A percentile compares a stretch with the other conserved stretches of the same genome.
Conservation (phyloP, 441 rosid genomes). For the Aquilaria agallochum region DNA sequence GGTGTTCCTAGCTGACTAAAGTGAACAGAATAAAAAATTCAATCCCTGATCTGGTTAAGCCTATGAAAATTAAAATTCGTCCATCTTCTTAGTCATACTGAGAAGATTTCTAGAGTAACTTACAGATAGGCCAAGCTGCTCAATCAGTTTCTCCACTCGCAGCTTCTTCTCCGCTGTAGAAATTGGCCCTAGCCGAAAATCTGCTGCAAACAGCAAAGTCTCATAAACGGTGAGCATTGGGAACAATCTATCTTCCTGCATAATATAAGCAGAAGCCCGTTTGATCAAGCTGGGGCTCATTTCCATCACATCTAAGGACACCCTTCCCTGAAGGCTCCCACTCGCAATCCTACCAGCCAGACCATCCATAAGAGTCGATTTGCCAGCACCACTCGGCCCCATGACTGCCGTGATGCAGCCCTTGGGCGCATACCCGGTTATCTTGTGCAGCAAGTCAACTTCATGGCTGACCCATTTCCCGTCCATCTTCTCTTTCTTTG, state of each 20-base stretch:
- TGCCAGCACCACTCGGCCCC: slow-evolving; percentile 78
- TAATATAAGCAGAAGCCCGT: slow-evolving; percentile 60
- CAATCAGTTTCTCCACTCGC: slow-evolving; percentile 50
- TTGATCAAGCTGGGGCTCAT: slow-evolving; percentile 49
- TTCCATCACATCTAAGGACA: slow-evolving; percentile 44
- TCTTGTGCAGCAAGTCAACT: slow-evolving; percentile 45
- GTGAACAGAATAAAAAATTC: neutral
- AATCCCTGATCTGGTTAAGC: neutral
- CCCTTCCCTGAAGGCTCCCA: slow-evolving; percentile 56
- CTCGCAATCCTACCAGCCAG: slow-evolving; percentile 54
- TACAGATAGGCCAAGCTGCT: slow-evolving; percentile 64
- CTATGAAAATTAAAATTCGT: neutral
- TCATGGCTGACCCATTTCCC: slow-evolving; percentile 42
- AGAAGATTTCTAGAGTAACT: slow-evolving; percentile 8
- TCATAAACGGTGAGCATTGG: slow-evolving; percentile 72
- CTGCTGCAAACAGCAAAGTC: slow-evolving; percentile 64
- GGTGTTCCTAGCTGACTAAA: slow-evolving; percentile 49
- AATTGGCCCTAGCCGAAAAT: slow-evolving; percentile 47
- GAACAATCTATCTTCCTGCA: slow-evolving; percentile 64
- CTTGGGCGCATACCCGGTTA: slow-evolving; percentile 66
- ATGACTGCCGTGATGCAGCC: slow-evolving; percentile 65
- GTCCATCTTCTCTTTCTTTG: slow-evolving; percentile 35
- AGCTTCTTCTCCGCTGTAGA: slow-evolving; percentile 37
- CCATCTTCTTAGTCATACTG: neutral
- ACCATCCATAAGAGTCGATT: slow-evolving; percentile 61